phyloP scores from a whole-genome alignment of 164 flowering plant genomes.

The Chimonanthus praecox region DNA sequence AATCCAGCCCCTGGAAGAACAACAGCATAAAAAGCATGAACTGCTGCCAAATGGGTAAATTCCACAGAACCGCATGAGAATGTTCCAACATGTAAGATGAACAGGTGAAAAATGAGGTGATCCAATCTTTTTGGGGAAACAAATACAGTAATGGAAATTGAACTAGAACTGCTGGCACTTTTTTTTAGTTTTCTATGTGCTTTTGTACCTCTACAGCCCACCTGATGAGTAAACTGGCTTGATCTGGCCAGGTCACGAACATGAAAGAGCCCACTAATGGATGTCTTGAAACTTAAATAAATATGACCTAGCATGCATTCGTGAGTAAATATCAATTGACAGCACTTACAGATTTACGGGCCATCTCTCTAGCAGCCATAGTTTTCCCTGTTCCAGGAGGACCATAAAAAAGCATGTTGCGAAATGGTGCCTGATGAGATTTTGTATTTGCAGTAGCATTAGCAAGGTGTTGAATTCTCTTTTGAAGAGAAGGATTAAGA shows the following conservation, averaged over 20 bases:
- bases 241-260: background rate
- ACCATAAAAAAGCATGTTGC: constrained; percentile 97
- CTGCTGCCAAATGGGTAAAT: too few relatives aligned
- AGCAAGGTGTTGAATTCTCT: constrained; percentile 82
- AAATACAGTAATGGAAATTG: background rate
- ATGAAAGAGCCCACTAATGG: background rate
- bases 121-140: background rate
- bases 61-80: background rate
- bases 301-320: too few relatives aligned
- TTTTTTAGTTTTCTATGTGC: too few relatives aligned
- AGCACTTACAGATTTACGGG: constrained; percentile 75
- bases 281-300: too few relatives aligned
- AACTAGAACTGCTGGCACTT: too few relatives aligned
- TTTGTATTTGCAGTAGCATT: constrained; percentile 95
- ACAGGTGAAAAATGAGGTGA: background rate
- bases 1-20: constrained; percentile 78
- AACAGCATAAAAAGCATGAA: background rate
- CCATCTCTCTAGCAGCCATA: constrained; percentile 98
- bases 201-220: background rate
- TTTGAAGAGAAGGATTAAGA: constrained; percentile 75
- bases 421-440: constrained; percentile 86
- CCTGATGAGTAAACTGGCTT: background rate
- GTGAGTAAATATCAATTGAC: background rate
- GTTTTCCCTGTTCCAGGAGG: constrained; percentile 99
- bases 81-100: background rate